Conservation (phyloP, 2,329 filamentous ascomycete genomes). For the Atkinsonella texensis region DNA sequence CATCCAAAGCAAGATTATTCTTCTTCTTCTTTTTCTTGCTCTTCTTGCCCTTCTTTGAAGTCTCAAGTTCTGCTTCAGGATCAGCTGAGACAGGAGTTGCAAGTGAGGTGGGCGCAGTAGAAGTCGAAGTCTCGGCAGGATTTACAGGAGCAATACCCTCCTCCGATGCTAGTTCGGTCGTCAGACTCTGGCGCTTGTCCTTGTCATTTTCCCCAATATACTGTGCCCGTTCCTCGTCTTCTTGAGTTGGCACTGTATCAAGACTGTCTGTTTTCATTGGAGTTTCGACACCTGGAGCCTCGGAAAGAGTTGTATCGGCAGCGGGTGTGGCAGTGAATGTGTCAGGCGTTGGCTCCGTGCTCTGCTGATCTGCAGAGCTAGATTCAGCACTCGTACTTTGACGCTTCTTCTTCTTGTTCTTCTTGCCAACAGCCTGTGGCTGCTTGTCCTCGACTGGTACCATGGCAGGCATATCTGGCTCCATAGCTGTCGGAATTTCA, state of each 20-base stretch:
- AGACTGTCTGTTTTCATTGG: background rate
- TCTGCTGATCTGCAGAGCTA: background rate
- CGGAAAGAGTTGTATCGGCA: background rate
- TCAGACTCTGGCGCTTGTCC: slow-evolving; percentile 5
- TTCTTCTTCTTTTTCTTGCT: slow-evolving; percentile 8
- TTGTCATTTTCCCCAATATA: slow-evolving; percentile 6
- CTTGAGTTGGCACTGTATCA: background rate
- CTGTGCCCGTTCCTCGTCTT: slow-evolving; percentile 2
- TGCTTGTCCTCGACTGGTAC: background rate
- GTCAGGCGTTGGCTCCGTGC: background rate
- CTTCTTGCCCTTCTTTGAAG: slow-evolving; percentile 6
- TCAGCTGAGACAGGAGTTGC: background rate
- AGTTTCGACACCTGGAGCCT: background rate
- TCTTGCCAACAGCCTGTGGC: slow-evolving; percentile 7
- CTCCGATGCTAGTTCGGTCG: background rate
- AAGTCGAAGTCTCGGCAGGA: background rate
- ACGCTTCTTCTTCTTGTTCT: slow-evolving; percentile 10
- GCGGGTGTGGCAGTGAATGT: background rate
- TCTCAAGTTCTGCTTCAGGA: slow-evolving; percentile 1
- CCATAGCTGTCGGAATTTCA: background rate
- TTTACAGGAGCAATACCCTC: background rate
- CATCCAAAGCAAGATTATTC: slow-evolving; percentile 6
- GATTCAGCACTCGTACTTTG: slow-evolving; percentile 3
- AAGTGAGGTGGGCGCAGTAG: background rate
- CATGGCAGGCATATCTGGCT: background rate